Conservation (phyloP, 225 moss, liverwort and hornwort genomes). For the Takakia lepidozioides region DNA sequence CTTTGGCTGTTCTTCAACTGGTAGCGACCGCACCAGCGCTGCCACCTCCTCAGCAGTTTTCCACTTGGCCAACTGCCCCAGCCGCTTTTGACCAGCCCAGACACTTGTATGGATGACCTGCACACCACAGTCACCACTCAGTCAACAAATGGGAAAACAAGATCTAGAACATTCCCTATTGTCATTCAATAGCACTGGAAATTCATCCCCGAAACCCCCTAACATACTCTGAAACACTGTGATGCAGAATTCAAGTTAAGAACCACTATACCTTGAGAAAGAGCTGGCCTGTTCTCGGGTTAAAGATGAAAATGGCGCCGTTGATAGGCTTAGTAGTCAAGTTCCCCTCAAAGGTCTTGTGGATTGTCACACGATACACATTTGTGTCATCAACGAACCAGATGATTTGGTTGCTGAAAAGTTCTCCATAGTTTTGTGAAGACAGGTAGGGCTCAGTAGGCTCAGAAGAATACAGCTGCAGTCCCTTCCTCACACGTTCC, state of each 20-base stretch:
- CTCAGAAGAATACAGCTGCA: conserved; percentile 96
- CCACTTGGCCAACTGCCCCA: conserved; percentile 99
- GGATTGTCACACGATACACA: conserved; percentile 98
- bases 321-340: conserved; percentile 98
- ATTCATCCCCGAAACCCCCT: no score
- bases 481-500: conserved; percentile 94
- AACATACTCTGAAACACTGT: no score
- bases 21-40: conserved; percentile 91
- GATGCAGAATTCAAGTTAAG: no score
- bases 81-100: conserved; percentile 99
- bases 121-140: background rate
- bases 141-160: no score
- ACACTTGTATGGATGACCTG: conserved; percentile 98
- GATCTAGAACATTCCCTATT: no score
- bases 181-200: no score
- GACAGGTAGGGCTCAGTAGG: conserved; percentile 98
- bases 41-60: conserved; percentile 99
- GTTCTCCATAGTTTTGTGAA: conserved; percentile 96
- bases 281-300: conserved; percentile 96
- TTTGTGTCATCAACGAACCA: conserved; percentile 99
- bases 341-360: conserved; percentile 99
- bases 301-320: conserved; percentile 98
- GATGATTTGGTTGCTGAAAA: conserved; percentile 99
- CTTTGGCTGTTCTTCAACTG: conserved; percentile 99
- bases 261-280: conserved; percentile 78